Evolutionary conservation across 2,329 filamentous ascomycete species (phyloP), one percentile per base, ranked within the genome.

Genomic region (Dothiorella sarmentorum): DNA sequence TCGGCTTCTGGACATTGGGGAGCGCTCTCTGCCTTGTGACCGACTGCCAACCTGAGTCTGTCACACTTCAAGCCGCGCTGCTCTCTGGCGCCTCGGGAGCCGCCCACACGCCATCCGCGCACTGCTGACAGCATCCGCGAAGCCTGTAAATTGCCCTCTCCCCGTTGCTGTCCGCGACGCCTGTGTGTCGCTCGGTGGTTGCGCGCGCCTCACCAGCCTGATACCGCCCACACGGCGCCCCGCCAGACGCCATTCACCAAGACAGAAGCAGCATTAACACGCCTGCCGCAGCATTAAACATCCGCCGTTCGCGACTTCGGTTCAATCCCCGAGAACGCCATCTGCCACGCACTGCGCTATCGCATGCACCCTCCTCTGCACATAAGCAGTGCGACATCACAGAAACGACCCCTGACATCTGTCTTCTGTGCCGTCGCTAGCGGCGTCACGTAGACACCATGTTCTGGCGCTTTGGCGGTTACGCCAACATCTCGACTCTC

Each of bases 401-500:
- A 9, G 35, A 31, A 29, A 44, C 37, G 27, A 35, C 20, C 31
- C 56, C 56, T 57, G 40, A 56, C 38, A 56, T n/a, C 38, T 40
- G 38, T 17, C n/a, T 38, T 15, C 20, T 24, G 56, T 35, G 22
- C 57, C 40, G n/a, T 40, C 29, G 38, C 49, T 55, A 53, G 38
- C 22, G 24, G 18, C 29, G 17, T 55, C 47, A 53, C 47, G 13
- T 45, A 31, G 43, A 24, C 86, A 93, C 76, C 80, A 99, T 99
- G 94, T 99, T 99, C 78, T 99, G 94, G 94, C 89, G 93, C 78
- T 99, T 97, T 83, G 93, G 94, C 83, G 91, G 91, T 72, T 97
- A 97, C 83, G 90, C 92, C 82, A 96, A 91, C 82, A 89, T 96
- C 77, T 97, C 93, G 69, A 89, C 92, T 71, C 91, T 99, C 76